Evolutionary conservation across 2,329 filamentous ascomycete genomes (phyloP), one percentile per base, ranked within the genome.

Genomic region (Ceratocystis papillata): DNA sequence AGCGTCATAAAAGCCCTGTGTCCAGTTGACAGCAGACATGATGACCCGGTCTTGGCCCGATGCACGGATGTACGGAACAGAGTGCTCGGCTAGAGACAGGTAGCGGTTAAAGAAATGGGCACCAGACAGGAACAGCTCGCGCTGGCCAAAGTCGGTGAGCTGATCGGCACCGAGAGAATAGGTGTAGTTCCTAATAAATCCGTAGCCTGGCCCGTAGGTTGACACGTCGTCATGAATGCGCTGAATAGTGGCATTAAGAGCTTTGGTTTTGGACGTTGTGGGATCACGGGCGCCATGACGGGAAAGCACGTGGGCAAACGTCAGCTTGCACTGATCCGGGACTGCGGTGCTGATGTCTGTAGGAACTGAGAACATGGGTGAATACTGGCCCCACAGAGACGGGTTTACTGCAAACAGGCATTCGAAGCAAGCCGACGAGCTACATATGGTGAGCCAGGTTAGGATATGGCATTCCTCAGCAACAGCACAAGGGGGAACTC

Each of bases 211-310:
- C 6, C 81, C 80, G 72, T 88, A 93, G 22, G 78, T 76, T 1
- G 79, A 80, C 8, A 79, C 79, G 46, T 71, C 73, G 57, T 73
- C 74, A 68, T 92, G 85, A 68, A 96, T 87, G 61, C 81, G 82
- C 33, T 80, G 73, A 64, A 96, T 79, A 7, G 89, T 80, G 4
- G 77, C 74, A 48, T 79, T 80, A 76, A 96, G 96, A 5, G 74
- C 72, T 10, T 74, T 73, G 0, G 85, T 83, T 77, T 92, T 95
- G 69, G 78, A 77, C 10, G 77, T 72, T 0, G 91, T 96, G 0
- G 92, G 92, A 73, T 90, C 88, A 64, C 92, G 83, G 46, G 89
- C 89, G 61, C 91, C 92, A 73, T 96, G 92, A 1, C 92, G 85
- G 25, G 90, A 91, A 61, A 96, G 81, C 28, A 92, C 78, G 72